Conservation (phyloP, 495 filamentous ascomycete genomes). For the Oidiodendron maius region DNA sequence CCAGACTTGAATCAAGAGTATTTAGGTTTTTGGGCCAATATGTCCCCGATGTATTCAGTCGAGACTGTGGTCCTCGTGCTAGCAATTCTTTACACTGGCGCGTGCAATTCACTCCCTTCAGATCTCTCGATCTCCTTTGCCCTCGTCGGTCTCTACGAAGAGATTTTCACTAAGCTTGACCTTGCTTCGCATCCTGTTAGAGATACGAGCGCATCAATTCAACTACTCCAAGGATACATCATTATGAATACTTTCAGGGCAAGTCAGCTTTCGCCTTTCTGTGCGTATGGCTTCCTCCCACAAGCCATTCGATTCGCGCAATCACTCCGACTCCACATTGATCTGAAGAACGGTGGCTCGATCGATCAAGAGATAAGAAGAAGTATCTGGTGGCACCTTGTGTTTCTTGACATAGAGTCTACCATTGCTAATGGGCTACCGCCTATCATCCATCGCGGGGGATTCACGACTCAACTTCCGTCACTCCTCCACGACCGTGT, state of each 20-base stretch:
- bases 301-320: slow-evolving; percentile 5
- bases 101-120: not conserved
- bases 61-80: not conserved
- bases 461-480: slow-evolving; percentile 1
- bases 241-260: slow-evolving; percentile 7
- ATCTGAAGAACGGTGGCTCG: not conserved
- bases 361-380: slow-evolving; percentile 1
- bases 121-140: not conserved
- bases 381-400: slow-evolving; percentile 3
- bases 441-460: not conserved
- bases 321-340: slow-evolving; percentile 1
- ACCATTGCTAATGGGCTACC: slow-evolving; percentile 7
- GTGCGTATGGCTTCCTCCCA: slow-evolving; percentile 2
- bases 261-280: slow-evolving; percentile 1
- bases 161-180: slow-evolving; percentile 1
- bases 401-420: slow-evolving; percentile 3
- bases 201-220: not conserved
- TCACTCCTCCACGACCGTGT: not conserved
- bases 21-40: not conserved
- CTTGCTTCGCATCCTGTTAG: not conserved
- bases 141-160: not conserved
- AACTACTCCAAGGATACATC: slow-evolving; percentile 4
- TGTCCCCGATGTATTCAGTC: slow-evolving; percentile 1
- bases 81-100: slow-evolving; percentile 3
- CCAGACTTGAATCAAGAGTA: not conserved